Evolutionary conservation across 1,284 basidiomycete species (phyloP), one percentile per base, ranked within the genome.

Genomic region (Cerrena zonata): DNA sequence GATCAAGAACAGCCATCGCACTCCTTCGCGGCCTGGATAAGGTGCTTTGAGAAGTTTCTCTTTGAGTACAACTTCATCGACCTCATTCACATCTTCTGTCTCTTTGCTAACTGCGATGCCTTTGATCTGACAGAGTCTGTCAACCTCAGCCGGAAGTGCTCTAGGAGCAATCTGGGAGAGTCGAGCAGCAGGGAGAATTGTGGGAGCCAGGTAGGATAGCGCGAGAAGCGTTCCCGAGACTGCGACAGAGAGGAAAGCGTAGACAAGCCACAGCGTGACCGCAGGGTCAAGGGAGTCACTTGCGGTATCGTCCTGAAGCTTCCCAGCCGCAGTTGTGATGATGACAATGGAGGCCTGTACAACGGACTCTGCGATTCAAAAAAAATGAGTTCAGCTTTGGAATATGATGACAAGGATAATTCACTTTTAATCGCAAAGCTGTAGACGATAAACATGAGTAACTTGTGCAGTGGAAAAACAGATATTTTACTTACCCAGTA

Each of bases 271-370:
- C 36, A 73, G 62, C 4, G 68, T 65, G n/a, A 73, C 68, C 5
- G 70, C 69, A 5, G 66, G 64, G 48, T 71, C 68, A 48, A 75
- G 69, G 7, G 72, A 73, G 57, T 68, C 53, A 45, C 60, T 65
- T 3, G 63, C 48, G 3, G 72, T 65, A 50, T 66, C 59, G 57
- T 73, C 73, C 56, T 75, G 73, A 5, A 74, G 59, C 51, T 69
- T 68, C 3, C 73, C 72, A 4, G 72, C 71, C 0, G 69, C 72
- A 13, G 68, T 72, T 13, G 72, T 72, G 56, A 74, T 73, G 58
- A 75, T 74, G 23, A 74, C 71, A 43, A 74, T 72, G 12, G 69
- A 72, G 5, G 69, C 72, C 55, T 75, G 73, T 0, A 74, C 69
- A 30, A 73, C 67, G 22, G 65, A 66, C 52, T 66, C 65, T 75